Conservation (phyloP, 2,329 filamentous ascomycete species). For the Nectriaceae sp. region DNA sequence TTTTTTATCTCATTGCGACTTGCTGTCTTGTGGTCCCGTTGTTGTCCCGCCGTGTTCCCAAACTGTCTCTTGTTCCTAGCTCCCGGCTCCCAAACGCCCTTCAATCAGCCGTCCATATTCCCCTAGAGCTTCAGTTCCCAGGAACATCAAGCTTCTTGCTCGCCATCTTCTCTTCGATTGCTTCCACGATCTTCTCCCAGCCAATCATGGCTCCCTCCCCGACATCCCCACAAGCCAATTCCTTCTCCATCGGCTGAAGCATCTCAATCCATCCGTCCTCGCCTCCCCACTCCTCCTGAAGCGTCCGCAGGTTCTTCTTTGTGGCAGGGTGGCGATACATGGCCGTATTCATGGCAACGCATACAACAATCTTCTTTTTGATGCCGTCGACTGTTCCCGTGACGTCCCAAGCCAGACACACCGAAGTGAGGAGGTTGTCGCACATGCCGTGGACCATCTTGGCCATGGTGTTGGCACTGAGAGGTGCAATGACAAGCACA, state of each 20-base stretch:
- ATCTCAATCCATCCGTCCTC: conserved; percentile 61
- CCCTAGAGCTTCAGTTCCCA: conserved; percentile 1
- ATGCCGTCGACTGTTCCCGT: conserved; percentile 57
- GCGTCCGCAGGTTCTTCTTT: conserved; percentile 64
- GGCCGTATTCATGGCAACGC: conserved; percentile 83
- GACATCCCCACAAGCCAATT: conserved; percentile 80
- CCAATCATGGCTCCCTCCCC: conserved; percentile 82
- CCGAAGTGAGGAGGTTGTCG: conserved; percentile 73
- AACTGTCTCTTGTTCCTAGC: too few relatives aligned
- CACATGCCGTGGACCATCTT: conserved; percentile 79
- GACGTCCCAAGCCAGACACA: conserved; percentile 87
- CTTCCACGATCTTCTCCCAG: conserved; percentile 72
- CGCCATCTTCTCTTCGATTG: conserved; percentile 56
- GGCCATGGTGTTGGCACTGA: conserved; percentile 83
- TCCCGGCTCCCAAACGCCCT: too few relatives aligned
- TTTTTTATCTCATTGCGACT: too few relatives aligned
- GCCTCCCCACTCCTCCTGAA: conserved; percentile 75
- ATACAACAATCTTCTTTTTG: conserved; percentile 70
- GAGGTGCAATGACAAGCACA: conserved; percentile 75
- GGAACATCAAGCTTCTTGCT: conserved; percentile 5
- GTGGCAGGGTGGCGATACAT: conserved; percentile 92
- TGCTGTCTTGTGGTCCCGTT: too few relatives aligned
- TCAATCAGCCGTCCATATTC: too few relatives aligned
- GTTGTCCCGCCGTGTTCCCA: too few relatives aligned
- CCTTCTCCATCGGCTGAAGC: conserved; percentile 72